A percentile compares a stretch with the other conserved stretches of the same genome.
phyloP scores from a whole-genome alignment of 495 filamentous ascomycete genomes.

The Poronia punctata region DNA sequence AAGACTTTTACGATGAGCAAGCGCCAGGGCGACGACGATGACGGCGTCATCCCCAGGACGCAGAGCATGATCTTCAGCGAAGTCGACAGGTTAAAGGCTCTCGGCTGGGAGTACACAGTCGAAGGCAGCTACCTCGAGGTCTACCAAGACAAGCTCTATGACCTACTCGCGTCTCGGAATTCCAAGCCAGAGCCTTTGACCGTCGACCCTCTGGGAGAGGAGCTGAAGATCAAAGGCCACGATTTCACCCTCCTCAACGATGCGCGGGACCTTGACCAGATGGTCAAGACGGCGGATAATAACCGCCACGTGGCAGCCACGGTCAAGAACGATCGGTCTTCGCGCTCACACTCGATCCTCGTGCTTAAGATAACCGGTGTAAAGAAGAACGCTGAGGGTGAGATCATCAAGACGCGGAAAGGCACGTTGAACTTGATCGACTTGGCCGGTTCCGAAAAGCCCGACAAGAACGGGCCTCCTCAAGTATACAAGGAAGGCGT shows the following conservation, averaged over 20 bases:
- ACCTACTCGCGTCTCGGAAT: conserved; percentile 76
- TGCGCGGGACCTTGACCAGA: conserved; percentile 69
- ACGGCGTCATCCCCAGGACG: conserved; percentile 94
- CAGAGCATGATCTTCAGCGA: conserved; percentile 90
- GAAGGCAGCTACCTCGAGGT: conserved; percentile 97
- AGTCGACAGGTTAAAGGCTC: conserved; percentile 70
- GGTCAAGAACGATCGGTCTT: conserved; percentile 91
- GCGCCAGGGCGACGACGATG: conserved; percentile 40
- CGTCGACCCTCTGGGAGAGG: conserved; percentile 39
- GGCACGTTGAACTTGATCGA: conserved; percentile 96
- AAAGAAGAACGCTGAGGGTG: conserved; percentile 50
- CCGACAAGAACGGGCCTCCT: conserved; percentile 75
- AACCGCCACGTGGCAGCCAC: conserved; percentile 93
- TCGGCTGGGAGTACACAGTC: conserved; percentile 92
- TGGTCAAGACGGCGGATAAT: conserved; percentile 67
- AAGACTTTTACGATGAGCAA: conserved; percentile 94
- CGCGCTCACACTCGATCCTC: conserved; percentile 91
- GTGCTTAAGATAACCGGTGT: conserved; percentile 78
- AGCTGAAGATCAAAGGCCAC: conserved; percentile 59
- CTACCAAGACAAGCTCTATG: conserved; percentile 95
- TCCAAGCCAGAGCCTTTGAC: conserved; percentile 88
- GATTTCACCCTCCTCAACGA: conserved; percentile 62
- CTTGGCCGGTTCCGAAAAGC: conserved; percentile 84
- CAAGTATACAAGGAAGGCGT: conserved; percentile 90
- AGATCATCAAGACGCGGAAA: conserved; percentile 78